These are phyloP conservation scores for Plantago elongata DNA, from an alignment of 257 asterid genomes.

Conservation along the genomic window DNA sequence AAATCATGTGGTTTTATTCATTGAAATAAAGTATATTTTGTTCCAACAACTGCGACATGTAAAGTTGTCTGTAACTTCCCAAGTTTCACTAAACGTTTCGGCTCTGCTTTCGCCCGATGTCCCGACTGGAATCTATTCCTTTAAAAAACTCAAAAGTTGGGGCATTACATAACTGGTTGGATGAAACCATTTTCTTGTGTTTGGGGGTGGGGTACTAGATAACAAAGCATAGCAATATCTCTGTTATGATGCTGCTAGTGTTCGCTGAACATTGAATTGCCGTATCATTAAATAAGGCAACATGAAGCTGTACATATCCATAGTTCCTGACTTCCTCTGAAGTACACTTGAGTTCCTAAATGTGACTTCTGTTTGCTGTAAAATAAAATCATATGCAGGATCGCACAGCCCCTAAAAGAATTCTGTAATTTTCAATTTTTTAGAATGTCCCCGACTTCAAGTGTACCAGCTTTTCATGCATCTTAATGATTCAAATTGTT, in stretches of 20 bases:
- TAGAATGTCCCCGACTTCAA: neutral
- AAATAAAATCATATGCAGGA: neutral
- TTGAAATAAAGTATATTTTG: too few species aligned
- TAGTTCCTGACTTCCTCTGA: neutral
- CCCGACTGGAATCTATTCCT: too few species aligned
- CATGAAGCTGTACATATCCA: neutral
- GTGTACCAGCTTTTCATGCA: neutral
- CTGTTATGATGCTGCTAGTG: neutral
- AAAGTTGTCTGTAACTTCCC: too few species aligned
- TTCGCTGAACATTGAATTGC: neutral
- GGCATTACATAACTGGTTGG: too few species aligned
- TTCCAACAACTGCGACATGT: too few species aligned
- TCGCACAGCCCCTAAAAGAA: neutral
- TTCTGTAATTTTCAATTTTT: neutral
- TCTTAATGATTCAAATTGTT: constrained; percentile 1
- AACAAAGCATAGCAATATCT: neutral
- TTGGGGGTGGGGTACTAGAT: neutral
- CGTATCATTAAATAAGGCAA: constrained; percentile 3
- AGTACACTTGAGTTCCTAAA: too few species aligned
- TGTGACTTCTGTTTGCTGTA: neutral
- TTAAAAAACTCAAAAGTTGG: too few species aligned
- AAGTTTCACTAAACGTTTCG: too few species aligned
- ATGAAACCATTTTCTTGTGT: neutral
- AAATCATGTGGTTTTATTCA: too few species aligned
- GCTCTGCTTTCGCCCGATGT: too few species aligned